Base-by-base conservation (phyloP, 192 early-diverging fungal genomes). In the Linnemannia hyalina region DNA sequence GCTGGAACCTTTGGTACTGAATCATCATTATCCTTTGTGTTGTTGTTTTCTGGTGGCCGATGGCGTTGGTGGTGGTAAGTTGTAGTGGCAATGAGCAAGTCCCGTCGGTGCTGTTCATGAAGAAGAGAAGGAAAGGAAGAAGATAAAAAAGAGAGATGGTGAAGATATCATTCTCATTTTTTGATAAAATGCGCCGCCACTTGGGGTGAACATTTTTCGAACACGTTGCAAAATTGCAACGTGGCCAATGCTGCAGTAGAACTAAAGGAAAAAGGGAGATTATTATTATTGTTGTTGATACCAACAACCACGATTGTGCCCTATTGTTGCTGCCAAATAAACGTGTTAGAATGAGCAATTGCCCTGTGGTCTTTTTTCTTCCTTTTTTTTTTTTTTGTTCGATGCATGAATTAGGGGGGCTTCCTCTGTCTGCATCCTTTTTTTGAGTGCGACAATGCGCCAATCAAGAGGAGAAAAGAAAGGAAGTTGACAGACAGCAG, bases 1-100 rank as follows among this genome's bases (percentile, higher is more conserved):
- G 65, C 26, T 75, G 72, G 41, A 78, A 83, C 13, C 77, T 72
- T 23, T 83, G 82, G 46, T 83, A 69, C 38, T 83, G 81, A 2
- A 83, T 55, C 60, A 80, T 65, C 79, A 80, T 80, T n/a, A 32
- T 41, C 36, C 18, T 36, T 38, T 70, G 36, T 29, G 38, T 70
- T 35, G 55, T n/a, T 23, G 22, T 23, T 57, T 9, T 10, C 23
- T 57, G n/a, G 5, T 8, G 22, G 23, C 1, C 6, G 9, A 29
- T 65, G 29, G 26, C 26, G 60, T 26, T 60, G 60, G 13, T 65
- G 60, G 29, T 65, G 60, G 29, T 65, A 65, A 22, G 49, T 16
- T 52, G 49, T 18, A 52, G 22, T 52, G 49, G 49, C 49, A 10
- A 32, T 65, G 60, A 65, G 57, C 1, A 10, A n/a, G n/a, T 26